Percentiles rank a stretch among this genome's conserved stretches.
Conservation (phyloP, 768 basidiomycete species). For the Rhodotorula graminis region DNA sequence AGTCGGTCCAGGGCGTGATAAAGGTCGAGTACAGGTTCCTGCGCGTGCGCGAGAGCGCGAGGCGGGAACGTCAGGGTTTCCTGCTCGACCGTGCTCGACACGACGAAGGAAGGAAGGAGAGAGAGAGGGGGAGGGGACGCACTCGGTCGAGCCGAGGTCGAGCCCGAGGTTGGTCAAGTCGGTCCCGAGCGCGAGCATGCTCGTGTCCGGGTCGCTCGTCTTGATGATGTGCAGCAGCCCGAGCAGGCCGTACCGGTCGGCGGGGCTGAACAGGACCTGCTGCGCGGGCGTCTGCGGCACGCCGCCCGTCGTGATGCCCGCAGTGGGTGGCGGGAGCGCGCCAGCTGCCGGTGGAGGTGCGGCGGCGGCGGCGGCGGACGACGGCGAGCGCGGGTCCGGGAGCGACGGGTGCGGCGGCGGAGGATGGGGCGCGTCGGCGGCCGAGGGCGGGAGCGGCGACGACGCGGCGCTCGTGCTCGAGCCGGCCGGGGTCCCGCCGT, state of each 20-base stretch:
- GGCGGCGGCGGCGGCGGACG: slow-evolving; percentile 42
- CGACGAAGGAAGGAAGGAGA: neutral
- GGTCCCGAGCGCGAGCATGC: slow-evolving; percentile 75
- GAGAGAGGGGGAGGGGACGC: slow-evolving; percentile 47
- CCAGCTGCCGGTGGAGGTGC: slow-evolving; percentile 18
- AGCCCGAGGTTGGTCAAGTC: slow-evolving; percentile 88
- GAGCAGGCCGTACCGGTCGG: slow-evolving; percentile 89
- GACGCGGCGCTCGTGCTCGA: slow-evolving; percentile 9
- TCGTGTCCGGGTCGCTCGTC: slow-evolving; percentile 71
- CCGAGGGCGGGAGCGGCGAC: slow-evolving; percentile 9
- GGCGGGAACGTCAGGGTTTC: too few relatives aligned
- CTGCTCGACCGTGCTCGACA: neutral
- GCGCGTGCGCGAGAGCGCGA: neutral
- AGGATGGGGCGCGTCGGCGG: neutral
- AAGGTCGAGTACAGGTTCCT: slow-evolving; percentile 58
- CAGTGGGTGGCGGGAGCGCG: slow-evolving; percentile 10
- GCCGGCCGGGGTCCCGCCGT: slow-evolving; percentile 12
- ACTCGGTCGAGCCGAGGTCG: slow-evolving; percentile 80
- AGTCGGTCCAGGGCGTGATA: slow-evolving; percentile 94
- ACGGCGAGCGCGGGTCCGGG: slow-evolving; percentile 23
- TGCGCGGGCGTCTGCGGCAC: slow-evolving; percentile 81
- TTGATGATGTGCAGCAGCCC: slow-evolving; percentile 82
- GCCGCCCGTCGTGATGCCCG: slow-evolving; percentile 14
- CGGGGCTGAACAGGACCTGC: slow-evolving; percentile 84
- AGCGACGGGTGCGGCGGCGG: slow-evolving; percentile 23